These are phyloP conservation scores for Aaosphaeria pasadenensis DNA, from an alignment of 2,329 filamentous ascomycete species.

Conservation along the genomic window DNA sequence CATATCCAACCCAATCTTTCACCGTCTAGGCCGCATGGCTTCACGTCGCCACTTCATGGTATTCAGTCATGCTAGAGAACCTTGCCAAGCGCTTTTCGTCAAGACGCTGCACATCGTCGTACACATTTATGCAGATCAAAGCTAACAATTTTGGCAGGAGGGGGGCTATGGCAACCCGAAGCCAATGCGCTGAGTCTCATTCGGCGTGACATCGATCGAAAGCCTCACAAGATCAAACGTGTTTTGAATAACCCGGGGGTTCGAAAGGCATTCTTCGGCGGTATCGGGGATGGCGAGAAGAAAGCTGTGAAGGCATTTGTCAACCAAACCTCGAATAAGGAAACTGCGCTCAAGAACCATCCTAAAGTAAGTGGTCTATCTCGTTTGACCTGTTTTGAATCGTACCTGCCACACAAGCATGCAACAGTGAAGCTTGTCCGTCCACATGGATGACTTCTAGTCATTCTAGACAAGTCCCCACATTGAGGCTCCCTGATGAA, in stretches of 20 bases:
- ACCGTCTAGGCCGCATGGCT: too few species aligned
- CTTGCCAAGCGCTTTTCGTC: too few species aligned
- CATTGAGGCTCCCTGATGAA: too few species aligned
- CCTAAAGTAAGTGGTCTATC: constrained; percentile 65
- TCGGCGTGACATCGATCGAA: constrained; percentile 71
- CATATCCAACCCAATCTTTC: too few species aligned
- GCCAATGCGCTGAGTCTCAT: constrained; percentile 62
- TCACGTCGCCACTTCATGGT: too few species aligned
- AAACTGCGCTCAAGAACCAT: constrained; percentile 76
- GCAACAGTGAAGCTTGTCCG: too few species aligned
- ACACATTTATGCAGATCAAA: too few species aligned
- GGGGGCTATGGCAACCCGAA: constrained; percentile 79
- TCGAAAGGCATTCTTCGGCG: constrained; percentile 63
- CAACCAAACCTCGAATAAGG: constrained; percentile 55
- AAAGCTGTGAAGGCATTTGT: constrained; percentile 67
- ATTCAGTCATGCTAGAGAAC: too few species aligned
- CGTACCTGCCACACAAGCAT: background rate
- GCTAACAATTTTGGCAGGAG: constrained; percentile 48
- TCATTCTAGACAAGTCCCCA: too few species aligned
- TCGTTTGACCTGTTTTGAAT: constrained; percentile 2
- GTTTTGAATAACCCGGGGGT: constrained; percentile 62
- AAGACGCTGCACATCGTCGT: too few species aligned
- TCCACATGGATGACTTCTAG: too few species aligned
- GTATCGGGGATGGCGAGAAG: constrained; percentile 53
- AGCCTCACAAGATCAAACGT: constrained; percentile 66